Evolutionary conservation across 257 asterid species (phyloP).

Genomic region (Avicennia marina): DNA sequence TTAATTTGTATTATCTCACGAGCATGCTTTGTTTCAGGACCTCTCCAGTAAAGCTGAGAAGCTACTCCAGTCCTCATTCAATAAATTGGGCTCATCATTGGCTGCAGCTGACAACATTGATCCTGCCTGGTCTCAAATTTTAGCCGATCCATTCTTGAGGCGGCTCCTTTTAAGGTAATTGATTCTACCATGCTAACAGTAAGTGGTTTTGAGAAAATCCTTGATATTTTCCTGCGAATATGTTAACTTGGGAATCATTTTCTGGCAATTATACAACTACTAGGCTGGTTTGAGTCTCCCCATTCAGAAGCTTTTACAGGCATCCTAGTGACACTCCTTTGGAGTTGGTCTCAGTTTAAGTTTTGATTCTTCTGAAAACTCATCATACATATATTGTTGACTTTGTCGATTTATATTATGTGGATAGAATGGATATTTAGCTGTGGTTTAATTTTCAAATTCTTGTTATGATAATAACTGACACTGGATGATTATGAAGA

Average conservation of each 20-base stretch:
- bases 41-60: conserved; percentile 59
- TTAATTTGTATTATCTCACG: conserved; percentile 6
- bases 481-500: too few species aligned
- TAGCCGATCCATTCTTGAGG: conserved; percentile 79
- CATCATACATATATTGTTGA: too few species aligned
- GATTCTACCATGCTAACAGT: not conserved
- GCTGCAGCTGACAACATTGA: conserved; percentile 54
- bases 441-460: too few species aligned
- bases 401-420: too few species aligned
- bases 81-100: conserved; percentile 59
- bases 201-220: not conserved
- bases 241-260: not conserved
- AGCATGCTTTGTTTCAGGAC: conserved; percentile 56
- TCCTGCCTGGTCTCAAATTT: conserved; percentile 84
- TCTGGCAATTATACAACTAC: too few species aligned
- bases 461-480: conserved; percentile 1
- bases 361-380: conserved; percentile 8
- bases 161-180: conserved; percentile 78
- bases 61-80: conserved; percentile 64
- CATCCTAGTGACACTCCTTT: not conserved
- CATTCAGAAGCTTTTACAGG: not conserved
- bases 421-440: too few species aligned
- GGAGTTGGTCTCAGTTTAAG: not conserved
- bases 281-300: too few species aligned
- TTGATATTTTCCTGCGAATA: not conserved